These are phyloP conservation scores for Lophiostoma macrostomum DNA, from an alignment of 495 filamentous ascomycete species.

Conservation along the genomic window DNA sequence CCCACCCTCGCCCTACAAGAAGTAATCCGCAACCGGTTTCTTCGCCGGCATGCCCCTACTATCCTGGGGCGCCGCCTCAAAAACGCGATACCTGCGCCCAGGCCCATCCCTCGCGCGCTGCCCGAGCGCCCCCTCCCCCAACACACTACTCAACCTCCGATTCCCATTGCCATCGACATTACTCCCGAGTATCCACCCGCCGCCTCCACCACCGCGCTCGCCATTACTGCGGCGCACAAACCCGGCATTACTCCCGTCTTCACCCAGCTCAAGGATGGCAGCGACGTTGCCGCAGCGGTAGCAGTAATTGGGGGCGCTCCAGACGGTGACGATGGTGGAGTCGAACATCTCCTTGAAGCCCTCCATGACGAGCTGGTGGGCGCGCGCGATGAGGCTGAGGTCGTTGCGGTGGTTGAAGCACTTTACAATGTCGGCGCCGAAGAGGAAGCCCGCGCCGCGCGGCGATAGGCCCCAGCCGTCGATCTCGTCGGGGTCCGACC, in stretches of 20 bases:
- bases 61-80: constrained; percentile 96
- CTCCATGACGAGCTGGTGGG: constrained; percentile 98
- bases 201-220: constrained; percentile 54
- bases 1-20: constrained; percentile 54
- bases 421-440: constrained; percentile 94
- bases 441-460: constrained; percentile 92
- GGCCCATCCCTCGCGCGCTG: constrained; percentile 58
- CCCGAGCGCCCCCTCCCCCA: constrained; percentile 45
- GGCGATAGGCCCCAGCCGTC: constrained; percentile 96
- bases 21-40: constrained; percentile 97
- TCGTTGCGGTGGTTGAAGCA: constrained; percentile 92
- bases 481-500: constrained; percentile 98
- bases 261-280: constrained; percentile 86
- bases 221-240: constrained; percentile 76
- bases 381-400: constrained; percentile 84
- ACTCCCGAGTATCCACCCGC: constrained; percentile 34
- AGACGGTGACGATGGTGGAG: constrained; percentile 88
- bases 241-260: constrained; percentile 75
- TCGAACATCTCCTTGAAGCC: constrained; percentile 99
- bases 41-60: constrained; percentile 97
- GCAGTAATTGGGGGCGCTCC: constrained; percentile 97
- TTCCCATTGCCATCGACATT: constrained; percentile 36
- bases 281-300: constrained; percentile 98
- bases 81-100: constrained; percentile 88
- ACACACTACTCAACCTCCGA: constrained; percentile 41